Base-by-base conservation (phyloP, 768 basidiomycete genomes). In the Trametopsis cervina region DNA sequence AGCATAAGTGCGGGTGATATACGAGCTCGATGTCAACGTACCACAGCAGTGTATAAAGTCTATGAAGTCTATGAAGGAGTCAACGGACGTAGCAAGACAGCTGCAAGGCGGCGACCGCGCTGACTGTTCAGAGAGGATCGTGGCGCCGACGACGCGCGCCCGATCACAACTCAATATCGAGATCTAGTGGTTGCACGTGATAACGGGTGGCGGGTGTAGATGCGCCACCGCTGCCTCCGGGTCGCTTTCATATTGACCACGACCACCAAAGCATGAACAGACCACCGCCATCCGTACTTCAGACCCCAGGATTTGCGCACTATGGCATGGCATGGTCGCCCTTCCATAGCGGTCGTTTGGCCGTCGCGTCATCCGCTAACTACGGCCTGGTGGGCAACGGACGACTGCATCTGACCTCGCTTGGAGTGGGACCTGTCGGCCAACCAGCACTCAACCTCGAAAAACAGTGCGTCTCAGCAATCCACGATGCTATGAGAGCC, bases 361-460 rank as follows among this genome's bases (percentile, higher is more conserved):
- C 89, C 1, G 69, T 91, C 26, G 87, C 89, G 4, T 89, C 89
- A 4, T 76, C 90, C 0, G 89, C 92, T 22, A 95, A 97, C 66
- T 97, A 91, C 64, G 95, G 95, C 2, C 74, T 98, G 3, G 88
- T 97, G 25, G 95, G 95, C 21, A 97, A 96, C 66, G 95, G 95
- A 1, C 75, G 94, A n/a, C 61, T 97, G 37, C 86, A 85, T 62
- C 62, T 85, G 20, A 73, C 76, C 44, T 78, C 81, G 21, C 69
- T 74, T 22, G 73, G 70, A 13, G 76, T 75, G 0, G 68, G 67
- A 24, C 29, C 29, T 33, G 29, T 7, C 15, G 73, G 75, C 12
- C 44, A 64, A 20, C 67, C 72, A 21, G 62, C 54, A 21, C 48
- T 85, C 49, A 73, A 68, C 38, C 48, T 88, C 42, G 83, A 89